phyloP scores from a whole-genome alignment of 768 basidiomycete genomes.

The Termitomyces sp. region DNA sequence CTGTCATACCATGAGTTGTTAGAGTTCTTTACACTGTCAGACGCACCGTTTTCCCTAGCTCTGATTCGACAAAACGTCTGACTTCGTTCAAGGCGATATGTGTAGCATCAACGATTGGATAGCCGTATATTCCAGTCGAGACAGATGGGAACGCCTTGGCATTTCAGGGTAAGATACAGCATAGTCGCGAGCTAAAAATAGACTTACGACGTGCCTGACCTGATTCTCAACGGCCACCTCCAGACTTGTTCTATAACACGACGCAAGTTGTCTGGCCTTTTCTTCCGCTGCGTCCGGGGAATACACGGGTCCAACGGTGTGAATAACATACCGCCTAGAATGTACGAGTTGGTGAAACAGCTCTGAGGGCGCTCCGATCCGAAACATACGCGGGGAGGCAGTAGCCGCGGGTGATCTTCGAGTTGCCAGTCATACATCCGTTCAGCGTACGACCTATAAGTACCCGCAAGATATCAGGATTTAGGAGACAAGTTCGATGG shows the following conservation, averaged over 20 bases:
- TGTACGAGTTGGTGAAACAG: background rate
- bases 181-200: background rate
- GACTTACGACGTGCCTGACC: slow-evolving; percentile 61
- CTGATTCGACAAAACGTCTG: slow-evolving; percentile 51
- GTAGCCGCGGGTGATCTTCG: slow-evolving; percentile 78
- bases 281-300: slow-evolving; percentile 29
- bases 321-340: slow-evolving; percentile 59
- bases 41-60: slow-evolving; percentile 40
- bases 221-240: slow-evolving; percentile 52
- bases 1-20: slow-evolving; percentile 20
- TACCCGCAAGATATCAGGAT: slow-evolving; percentile 1
- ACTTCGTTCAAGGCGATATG: slow-evolving; percentile 58
- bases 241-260: slow-evolving; percentile 65
- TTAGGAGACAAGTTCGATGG: background rate
- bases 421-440: slow-evolving; percentile 65
- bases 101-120: slow-evolving; percentile 70
- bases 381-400: slow-evolving; percentile 64
- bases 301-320: slow-evolving; percentile 78
- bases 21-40: background rate
- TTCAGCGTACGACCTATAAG: slow-evolving; percentile 51
- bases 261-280: slow-evolving; percentile 50
- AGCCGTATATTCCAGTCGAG: slow-evolving; percentile 75
- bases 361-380: background rate
- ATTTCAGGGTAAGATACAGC: background rate
- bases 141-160: slow-evolving; percentile 73